Percentiles rank a stretch among this genome's conserved stretches.
Conservation (phyloP, 2,329 filamentous ascomycete species). For the Talaromyces sp. region DNA sequence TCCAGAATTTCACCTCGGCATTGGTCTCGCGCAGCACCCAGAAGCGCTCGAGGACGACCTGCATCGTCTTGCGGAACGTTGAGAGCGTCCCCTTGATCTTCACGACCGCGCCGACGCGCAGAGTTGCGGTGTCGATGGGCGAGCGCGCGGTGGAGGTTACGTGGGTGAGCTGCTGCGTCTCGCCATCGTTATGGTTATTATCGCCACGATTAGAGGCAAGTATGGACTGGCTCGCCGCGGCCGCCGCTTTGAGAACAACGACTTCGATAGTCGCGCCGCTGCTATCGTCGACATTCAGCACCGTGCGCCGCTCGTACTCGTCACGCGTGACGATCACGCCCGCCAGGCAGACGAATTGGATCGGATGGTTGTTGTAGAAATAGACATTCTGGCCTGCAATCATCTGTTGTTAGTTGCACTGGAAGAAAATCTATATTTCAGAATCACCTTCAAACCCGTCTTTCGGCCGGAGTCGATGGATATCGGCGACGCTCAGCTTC, state of each 20-base stretch:
- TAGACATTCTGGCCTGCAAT: slow-evolving; percentile 48
- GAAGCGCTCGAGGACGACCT: slow-evolving; percentile 51
- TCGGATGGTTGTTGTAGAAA: slow-evolving; percentile 68
- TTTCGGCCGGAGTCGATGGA: slow-evolving; percentile 46
- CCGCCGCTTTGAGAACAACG: slow-evolving; percentile 35
- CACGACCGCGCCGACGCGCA: slow-evolving; percentile 46
- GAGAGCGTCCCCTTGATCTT: slow-evolving; percentile 54
- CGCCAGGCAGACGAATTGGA: slow-evolving; percentile 67
- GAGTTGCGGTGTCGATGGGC: slow-evolving; percentile 39
- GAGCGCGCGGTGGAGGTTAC: slow-evolving; percentile 25
- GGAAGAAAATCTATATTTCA: too few relatives aligned
- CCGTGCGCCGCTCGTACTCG: slow-evolving; percentile 47
- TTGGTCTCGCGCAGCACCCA: slow-evolving; percentile 45
- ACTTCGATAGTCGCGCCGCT: slow-evolving; percentile 55
- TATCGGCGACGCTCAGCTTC: slow-evolving; percentile 51
- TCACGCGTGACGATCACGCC: slow-evolving; percentile 62
- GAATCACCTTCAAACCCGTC: slow-evolving; percentile 49
- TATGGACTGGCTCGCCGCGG: slow-evolving; percentile 14
- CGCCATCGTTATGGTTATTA: slow-evolving; percentile 15
- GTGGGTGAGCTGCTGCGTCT: slow-evolving; percentile 8
- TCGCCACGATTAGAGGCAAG: slow-evolving; percentile 30
- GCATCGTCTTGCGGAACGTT: slow-evolving; percentile 44
- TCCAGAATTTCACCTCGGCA: slow-evolving; percentile 50
- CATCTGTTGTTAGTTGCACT: slow-evolving; percentile 1
- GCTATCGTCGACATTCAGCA: slow-evolving; percentile 56